Percentiles rank a stretch among this genome's conserved stretches.
These are phyloP conservation scores for Fusarium verrucosum DNA, from an alignment of 2,329 filamentous ascomycete genomes.

Conservation along the genomic window DNA sequence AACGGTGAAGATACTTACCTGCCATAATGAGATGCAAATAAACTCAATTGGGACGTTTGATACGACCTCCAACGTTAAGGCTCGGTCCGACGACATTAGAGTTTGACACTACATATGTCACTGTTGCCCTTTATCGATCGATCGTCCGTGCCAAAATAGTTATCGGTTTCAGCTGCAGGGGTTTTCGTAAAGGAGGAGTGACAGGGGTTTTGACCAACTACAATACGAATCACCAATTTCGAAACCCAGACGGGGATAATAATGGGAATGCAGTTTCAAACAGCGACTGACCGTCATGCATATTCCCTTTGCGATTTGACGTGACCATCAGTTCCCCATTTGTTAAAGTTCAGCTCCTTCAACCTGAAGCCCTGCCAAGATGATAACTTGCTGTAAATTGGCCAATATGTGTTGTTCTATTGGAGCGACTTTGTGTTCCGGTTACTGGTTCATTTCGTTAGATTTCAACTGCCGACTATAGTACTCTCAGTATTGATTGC, in stretches of 20 bases:
- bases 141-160: background rate
- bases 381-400: background rate
- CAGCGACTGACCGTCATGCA: background rate
- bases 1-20: background rate
- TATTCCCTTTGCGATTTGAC: slow-evolving; percentile 17
- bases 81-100: slow-evolving; percentile 6
- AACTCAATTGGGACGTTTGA: background rate
- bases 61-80: background rate
- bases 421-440: slow-evolving; percentile 8
- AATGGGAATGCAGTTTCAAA: background rate
- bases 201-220: no score
- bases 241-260: background rate
- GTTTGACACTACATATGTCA: slow-evolving; percentile 10
- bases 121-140: no score
- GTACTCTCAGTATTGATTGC: background rate
- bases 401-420: background rate
- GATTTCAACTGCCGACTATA: slow-evolving; percentile 5
- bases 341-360: slow-evolving; percentile 17
- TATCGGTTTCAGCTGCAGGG: background rate
- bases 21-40: background rate
- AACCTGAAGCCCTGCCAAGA: slow-evolving; percentile 18
- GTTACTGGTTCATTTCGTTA: slow-evolving; percentile 9
- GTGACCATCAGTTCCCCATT: slow-evolving; percentile 17
- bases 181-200: background rate
- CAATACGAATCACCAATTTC: slow-evolving; percentile 11